Evolutionary conservation across 2,329 filamentous ascomycete species (phyloP).

Genomic region (Penicillium sp.): DNA sequence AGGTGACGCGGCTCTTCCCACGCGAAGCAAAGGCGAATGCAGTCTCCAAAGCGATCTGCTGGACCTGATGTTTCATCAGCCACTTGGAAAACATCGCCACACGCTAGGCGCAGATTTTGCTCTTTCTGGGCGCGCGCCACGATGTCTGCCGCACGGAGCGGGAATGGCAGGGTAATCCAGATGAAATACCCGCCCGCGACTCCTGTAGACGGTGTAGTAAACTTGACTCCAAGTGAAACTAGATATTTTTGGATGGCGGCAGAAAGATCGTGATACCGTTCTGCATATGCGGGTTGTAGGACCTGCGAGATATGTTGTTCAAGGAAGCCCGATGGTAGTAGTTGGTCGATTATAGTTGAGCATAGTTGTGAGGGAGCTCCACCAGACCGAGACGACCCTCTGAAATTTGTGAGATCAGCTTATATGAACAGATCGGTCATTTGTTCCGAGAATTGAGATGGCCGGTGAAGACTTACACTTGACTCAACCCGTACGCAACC

Average conservation of each 20-base stretch:
- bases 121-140: constrained; percentile 58
- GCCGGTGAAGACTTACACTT: constrained; percentile 49
- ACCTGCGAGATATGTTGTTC: constrained; percentile 53
- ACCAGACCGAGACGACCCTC: constrained; percentile 58
- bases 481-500: constrained; percentile 58
- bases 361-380: constrained; percentile 60
- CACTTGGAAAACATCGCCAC: constrained; percentile 69
- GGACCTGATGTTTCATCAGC: constrained; percentile 51
- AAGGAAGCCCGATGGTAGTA: constrained; percentile 53
- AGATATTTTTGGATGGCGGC: constrained; percentile 60
- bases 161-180: constrained; percentile 66
- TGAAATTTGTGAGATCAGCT: constrained; percentile 29
- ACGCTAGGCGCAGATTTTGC: constrained; percentile 66
- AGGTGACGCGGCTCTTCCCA: constrained; percentile 68
- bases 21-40: constrained; percentile 67
- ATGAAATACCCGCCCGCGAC: constrained; percentile 81
- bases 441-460: not conserved
- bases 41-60: constrained; percentile 56
- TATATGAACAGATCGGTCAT: not conserved
- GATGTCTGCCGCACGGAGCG: constrained; percentile 55
- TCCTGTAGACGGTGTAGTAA: constrained; percentile 28
- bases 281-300: constrained; percentile 56
- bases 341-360: constrained; percentile 55
- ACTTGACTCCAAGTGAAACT: constrained; percentile 58
- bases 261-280: constrained; percentile 56